Evolutionary conservation across 306 rosid genomes (phyloP).

Genomic region (Citrullus mucosospermus): DNA sequence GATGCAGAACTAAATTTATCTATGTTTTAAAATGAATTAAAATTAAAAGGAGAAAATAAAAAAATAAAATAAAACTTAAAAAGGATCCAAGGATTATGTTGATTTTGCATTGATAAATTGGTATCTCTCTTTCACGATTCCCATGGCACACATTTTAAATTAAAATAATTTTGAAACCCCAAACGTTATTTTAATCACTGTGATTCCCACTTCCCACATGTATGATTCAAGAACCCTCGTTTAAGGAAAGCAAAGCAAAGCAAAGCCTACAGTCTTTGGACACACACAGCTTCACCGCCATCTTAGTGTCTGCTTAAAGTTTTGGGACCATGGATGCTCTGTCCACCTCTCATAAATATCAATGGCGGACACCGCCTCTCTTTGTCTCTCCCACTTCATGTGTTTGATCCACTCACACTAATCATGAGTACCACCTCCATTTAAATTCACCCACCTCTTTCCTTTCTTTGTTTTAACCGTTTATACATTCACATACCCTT

Average conservation of each 20-base stretch:
- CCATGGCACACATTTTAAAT: background rate
- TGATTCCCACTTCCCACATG: background rate
- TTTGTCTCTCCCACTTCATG: constrained; percentile 21
- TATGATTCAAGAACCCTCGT: constrained; percentile 3
- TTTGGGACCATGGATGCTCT: background rate
- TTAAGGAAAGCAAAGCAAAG: constrained; percentile 1
- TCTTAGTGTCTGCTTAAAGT: constrained; percentile 5
- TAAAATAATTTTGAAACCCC: background rate
- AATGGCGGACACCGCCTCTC: constrained; percentile 12
- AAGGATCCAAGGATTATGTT: background rate
- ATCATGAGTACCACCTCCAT: constrained; percentile 19
- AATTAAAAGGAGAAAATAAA: background rate
- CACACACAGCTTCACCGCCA: constrained; percentile 3
- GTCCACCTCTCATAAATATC: background rate
- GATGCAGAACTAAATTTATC: background rate
- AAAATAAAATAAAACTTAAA: background rate
- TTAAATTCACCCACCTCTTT: constrained; percentile 3
- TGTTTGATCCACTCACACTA: constrained; percentile 24
- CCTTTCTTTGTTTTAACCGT: background rate
- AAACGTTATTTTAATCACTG: background rate
- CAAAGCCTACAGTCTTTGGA: background rate
- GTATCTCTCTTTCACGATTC: background rate
- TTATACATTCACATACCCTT: constrained; percentile 8
- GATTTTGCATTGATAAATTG: background rate
- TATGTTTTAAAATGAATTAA: background rate